Percentiles rank a stretch among this genome's conserved stretches.
Evolutionary conservation across 2,329 filamentous ascomycete genomes (phyloP).

Genomic region (Trichoderma sp.): DNA sequence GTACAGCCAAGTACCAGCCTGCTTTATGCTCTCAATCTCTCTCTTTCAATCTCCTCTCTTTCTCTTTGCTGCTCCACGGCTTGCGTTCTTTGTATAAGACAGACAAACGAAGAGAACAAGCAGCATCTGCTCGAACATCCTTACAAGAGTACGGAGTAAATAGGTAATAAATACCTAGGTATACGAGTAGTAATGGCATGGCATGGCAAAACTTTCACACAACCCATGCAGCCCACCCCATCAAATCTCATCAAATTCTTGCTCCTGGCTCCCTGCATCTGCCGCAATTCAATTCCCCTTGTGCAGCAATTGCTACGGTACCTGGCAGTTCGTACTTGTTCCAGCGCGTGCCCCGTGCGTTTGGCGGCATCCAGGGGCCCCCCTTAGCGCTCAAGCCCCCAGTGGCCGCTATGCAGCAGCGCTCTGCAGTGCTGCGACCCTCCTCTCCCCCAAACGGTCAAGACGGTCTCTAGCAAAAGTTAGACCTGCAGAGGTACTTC

Average conservation of each 20-base stretch:
- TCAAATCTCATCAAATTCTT: neutral
- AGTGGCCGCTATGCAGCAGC: neutral
- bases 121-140: neutral
- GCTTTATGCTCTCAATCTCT: neutral
- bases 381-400: neutral
- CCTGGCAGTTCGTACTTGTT: slow-evolving; percentile 16
- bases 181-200: neutral
- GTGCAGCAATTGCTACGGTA: slow-evolving; percentile 16
- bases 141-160: neutral
- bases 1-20: neutral
- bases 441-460: neutral
- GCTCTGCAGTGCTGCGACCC: slow-evolving; percentile 3
- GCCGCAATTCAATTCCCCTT: slow-evolving; percentile 3
- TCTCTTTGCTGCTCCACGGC: neutral
- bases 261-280: slow-evolving; percentile 19
- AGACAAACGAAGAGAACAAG: neutral
- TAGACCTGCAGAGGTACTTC: slow-evolving; percentile 13
- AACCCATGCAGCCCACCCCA: slow-evolving; percentile 8
- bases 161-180: neutral
- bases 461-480: neutral
- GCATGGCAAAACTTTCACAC: neutral
- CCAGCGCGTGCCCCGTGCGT: slow-evolving; percentile 12
- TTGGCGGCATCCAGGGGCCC: slow-evolving; percentile 9
- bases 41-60: neutral
- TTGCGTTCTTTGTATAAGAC: neutral